phyloP scores from a whole-genome alignment of 2,329 filamentous ascomycete species.

The Cladosporium sp. region DNA sequence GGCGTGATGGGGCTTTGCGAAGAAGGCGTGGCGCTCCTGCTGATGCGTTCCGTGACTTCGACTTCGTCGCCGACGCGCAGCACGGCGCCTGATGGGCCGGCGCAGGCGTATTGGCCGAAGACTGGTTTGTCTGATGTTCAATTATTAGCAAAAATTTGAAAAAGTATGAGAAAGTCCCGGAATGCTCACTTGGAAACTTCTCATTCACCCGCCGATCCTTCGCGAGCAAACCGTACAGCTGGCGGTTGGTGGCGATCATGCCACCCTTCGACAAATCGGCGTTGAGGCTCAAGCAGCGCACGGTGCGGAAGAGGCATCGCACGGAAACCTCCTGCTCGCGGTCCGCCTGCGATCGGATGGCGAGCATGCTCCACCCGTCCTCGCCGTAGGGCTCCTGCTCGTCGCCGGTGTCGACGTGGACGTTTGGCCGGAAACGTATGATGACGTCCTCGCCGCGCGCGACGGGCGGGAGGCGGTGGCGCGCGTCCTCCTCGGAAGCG shows the following conservation, averaged over 20 bases:
- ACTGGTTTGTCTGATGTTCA: constrained; percentile 27
- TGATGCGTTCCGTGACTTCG: constrained; percentile 25
- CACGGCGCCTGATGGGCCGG: constrained; percentile 31
- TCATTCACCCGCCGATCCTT: constrained; percentile 31
- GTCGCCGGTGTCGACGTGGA: constrained; percentile 30
- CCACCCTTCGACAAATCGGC: constrained; percentile 29
- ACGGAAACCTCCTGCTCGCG: constrained; percentile 29
- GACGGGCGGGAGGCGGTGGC: constrained; percentile 25
- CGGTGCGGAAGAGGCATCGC: constrained; percentile 28
- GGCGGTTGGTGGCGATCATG: constrained; percentile 30
- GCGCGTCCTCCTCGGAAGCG: constrained; percentile 32
- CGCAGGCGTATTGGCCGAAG: constrained; percentile 34
- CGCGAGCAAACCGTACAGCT: constrained; percentile 30
- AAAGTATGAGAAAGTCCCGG: neutral
- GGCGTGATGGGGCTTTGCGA: constrained; percentile 12
- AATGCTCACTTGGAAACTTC: constrained; percentile 26
- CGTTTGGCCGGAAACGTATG: constrained; percentile 30
- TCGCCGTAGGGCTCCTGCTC: constrained; percentile 30
- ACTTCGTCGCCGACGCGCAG: constrained; percentile 31
- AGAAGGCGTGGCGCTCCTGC: constrained; percentile 15
- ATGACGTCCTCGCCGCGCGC: constrained; percentile 30
- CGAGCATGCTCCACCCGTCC: constrained; percentile 30
- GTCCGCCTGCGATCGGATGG: constrained; percentile 27
- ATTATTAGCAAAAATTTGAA: constrained; percentile 10
- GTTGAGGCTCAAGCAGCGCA: constrained; percentile 30